Evolutionary conservation across 495 filamentous ascomycete species (phyloP), one percentile per base, ranked within the genome.

Genomic region (Rhypophila decipiens): DNA sequence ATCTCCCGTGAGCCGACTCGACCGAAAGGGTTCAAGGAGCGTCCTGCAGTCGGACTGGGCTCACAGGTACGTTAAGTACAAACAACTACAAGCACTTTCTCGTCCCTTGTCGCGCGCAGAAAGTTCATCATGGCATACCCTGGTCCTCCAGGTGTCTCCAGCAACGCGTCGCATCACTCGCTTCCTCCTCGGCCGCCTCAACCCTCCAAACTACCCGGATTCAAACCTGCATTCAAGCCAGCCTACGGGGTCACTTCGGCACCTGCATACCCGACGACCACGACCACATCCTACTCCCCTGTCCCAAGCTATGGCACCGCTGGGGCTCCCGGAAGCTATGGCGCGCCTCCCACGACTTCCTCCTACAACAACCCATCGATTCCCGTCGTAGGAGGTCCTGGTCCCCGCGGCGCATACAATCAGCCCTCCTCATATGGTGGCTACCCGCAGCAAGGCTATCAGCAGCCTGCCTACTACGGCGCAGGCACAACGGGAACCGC

Each of bases 51-150:
- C 22, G 17, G 35, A 22, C 47, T 47, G 47, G 61, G 59, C 68
- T 67, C 68, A 61, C 60, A 74, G 72, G 72, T 75, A 75, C 71
- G 72, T 75, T 55, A 55, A 52, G 58, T 50, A 51, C 58, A 56
- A 48, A 58, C 59, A n/a, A 54, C 55, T 55, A 43, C 33, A 27
- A 55, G 36, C 52, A 42, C 42, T 46, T 52, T 24, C 37, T 42
- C 45, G 53, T 49, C 59, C 56, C 49, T 58, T 51, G 40, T 61
- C 54, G 66, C 38, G 75, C n/a, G 70, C 73, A 75, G 70, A 67
- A 76, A 80, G 71, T 90, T 90, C 86, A 90, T 86, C 84, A 94
- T 95, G 90, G 84, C 89, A 68, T 90, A 89, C 77, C 86, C 87
- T 60, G 86, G 87, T 58, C 87, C 87, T 83, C 87, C 89, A 86